These are phyloP conservation scores for Rutidosis leptorrhynchoides DNA, from an alignment of 129 eudicot genomes.

Conservation along the genomic window DNA sequence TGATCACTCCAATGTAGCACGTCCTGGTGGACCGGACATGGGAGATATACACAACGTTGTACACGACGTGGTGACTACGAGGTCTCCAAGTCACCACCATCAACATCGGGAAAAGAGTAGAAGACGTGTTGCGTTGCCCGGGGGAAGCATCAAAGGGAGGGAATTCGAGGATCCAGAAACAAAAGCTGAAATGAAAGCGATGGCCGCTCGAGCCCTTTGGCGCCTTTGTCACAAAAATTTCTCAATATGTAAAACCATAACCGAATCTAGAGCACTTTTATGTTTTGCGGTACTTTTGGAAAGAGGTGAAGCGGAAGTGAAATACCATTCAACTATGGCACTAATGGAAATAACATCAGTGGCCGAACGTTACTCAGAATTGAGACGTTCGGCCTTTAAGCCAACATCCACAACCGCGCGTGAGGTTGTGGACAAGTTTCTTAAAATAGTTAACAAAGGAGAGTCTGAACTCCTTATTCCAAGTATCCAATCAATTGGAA, in stretches of 20 bases:
- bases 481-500: conserved; percentile 47
- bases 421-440: conserved; percentile 57
- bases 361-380: conserved; percentile 48
- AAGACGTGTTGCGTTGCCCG: conserved; percentile 38
- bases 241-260: conserved; percentile 46
- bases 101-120: conserved; percentile 31
- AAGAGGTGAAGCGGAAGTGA: conserved; percentile 55
- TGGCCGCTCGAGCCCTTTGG: conserved; percentile 71
- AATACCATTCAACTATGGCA: conserved; percentile 55
- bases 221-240: conserved; percentile 47
- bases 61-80: conserved; percentile 29
- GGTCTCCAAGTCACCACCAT: conserved; percentile 12
- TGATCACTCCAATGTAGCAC: conserved; percentile 26
- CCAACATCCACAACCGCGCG: conserved; percentile 58
- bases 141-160: conserved; percentile 60
- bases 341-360: conserved; percentile 62
- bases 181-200: conserved; percentile 66
- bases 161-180: conserved; percentile 55
- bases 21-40: conserved; percentile 24
- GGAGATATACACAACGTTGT: conserved; percentile 36
- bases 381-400: conserved; percentile 58
- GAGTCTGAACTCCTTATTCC: conserved; percentile 56
- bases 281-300: conserved; percentile 62
- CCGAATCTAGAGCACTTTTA: conserved; percentile 63
- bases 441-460: conserved; percentile 41